Conservation (phyloP, 2,329 filamentous ascomycete genomes). For the Chaetomiaceae sp. region DNA sequence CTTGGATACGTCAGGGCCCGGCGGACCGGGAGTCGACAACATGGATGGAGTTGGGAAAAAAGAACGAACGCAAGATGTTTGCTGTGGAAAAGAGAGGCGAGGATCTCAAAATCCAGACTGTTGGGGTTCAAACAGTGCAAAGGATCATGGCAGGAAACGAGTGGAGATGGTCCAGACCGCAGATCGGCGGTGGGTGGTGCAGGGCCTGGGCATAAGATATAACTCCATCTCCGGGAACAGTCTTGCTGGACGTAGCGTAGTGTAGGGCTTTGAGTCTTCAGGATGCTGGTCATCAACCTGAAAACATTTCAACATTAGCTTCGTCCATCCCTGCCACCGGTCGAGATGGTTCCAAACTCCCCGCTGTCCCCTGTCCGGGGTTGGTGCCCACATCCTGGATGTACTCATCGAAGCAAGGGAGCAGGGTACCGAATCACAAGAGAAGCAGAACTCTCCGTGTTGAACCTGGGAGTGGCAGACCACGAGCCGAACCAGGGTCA, state of each 20-base stretch:
- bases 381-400: background rate
- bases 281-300: background rate
- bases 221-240: too few species aligned
- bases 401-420: background rate
- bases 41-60: background rate
- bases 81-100: too few species aligned
- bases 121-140: too few species aligned
- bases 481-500: too few species aligned
- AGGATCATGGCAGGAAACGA: background rate
- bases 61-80: background rate
- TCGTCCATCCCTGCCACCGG: background rate
- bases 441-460: too few species aligned
- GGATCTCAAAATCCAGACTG: too few species aligned
- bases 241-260: too few species aligned
- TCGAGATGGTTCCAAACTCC: background rate
- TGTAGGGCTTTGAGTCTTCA: too few species aligned
- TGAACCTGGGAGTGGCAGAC: too few species aligned
- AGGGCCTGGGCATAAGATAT: too few species aligned
- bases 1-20: constrained; percentile 13
- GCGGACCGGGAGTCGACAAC: constrained; percentile 4
- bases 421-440: too few species aligned
- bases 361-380: background rate
- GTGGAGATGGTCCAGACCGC: constrained; percentile 1
- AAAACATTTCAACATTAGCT: background rate
- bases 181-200: constrained; percentile 1